Base-by-base conservation (phyloP, 352 stramenopile species). In the Phytophthora lateralis region DNA sequence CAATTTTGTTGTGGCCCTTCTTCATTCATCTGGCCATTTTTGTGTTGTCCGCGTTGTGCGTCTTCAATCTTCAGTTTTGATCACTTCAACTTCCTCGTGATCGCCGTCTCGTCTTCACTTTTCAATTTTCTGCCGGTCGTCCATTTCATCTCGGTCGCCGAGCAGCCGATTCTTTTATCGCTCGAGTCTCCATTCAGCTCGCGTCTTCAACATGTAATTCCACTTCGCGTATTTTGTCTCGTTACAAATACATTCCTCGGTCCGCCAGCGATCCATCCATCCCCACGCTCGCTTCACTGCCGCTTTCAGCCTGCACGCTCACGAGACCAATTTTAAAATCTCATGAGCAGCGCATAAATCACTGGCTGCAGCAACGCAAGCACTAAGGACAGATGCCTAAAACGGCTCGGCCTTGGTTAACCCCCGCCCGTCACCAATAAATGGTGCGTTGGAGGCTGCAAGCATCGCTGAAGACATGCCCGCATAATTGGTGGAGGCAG, bases 221-320 rank as follows among this genome's bases (percentile, higher is more conserved):
- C 66, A 76, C 62, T 75, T 74, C 34, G 63, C 53, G 43, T 62
- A 61, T 66, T 66, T 69, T 44, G 46, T 44, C 60, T 59, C 55
- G 60, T 50, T 76, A 74, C 65, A 77, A 74, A 77, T 75, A 75
- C 65, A 77, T 59, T 74, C 51, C 60, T 77, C 65, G 55, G 55
- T 52, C 45, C 52, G 48, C 41, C 47, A 44, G 27, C 59, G 50
- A 58, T 61, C 43, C 15, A 42, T 66, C 56, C 51, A 50, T 38
- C 55, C 46, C 24, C 30, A 39, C 29, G 29, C 55, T 60, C 38
- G 37, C 54, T 34, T 30, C 24, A 32, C 44, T 63, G 38, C 30
- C 41, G 42, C 58, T 14, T 45, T 50, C 44, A 56, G 41, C 46
- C 35, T 45, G 17, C 17, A 43, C 24, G 7, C 35, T 34, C 57